Evolutionary conservation across 1,139 yeast genomes (phyloP), one percentile per base, ranked within the genome.

Genomic region (Yamadazyma blattariae): DNA sequence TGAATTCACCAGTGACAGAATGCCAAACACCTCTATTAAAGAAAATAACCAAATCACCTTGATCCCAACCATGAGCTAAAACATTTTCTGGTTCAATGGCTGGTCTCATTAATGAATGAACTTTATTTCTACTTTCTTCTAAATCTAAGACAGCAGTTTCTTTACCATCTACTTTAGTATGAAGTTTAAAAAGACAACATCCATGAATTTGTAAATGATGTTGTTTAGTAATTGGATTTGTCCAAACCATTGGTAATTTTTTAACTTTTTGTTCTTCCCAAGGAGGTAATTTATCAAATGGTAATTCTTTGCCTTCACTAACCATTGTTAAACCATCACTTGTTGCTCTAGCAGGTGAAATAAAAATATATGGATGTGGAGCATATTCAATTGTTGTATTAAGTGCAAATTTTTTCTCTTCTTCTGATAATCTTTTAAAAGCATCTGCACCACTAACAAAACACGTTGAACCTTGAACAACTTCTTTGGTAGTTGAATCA

Each of bases 21-120:
- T 87, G 96, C 82, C 89, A 82, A 10, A 87, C 92, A 27, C 95
- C 95, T 56, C 90, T 74, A 67, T 87, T 87, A 63, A 71, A 86
- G 67, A 87, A 87, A 39, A 87, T 79, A 23, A 86, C 94, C 54
- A 87, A 71, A 51, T 87, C 96, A 36, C 95, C 95, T 47, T 79
- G 74, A 27, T 66, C 64, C 96, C 96, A 87, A 30, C 77, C 76
- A 56, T 87, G 95, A 4, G 90, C 85, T 58, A 85, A 84, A 10
- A 87, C 80, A 35, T 79, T 59, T 40, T 76, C 55, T 14, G 95
- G 90, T 5, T 82, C 61, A 47, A 87, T 84, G n/a, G 90, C 87
- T 4, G 95, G 95, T 56, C 94, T 73, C 92, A 86, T 82, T 43
- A 87, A 54, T 47, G 74, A 61, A 54, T 84, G 84, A 21, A 80